Percentiles rank a stretch among this genome's conserved stretches.
These are phyloP conservation scores for Lactuca sativa DNA, from an alignment of 129 eudicot genomes.

Conservation along the genomic window DNA sequence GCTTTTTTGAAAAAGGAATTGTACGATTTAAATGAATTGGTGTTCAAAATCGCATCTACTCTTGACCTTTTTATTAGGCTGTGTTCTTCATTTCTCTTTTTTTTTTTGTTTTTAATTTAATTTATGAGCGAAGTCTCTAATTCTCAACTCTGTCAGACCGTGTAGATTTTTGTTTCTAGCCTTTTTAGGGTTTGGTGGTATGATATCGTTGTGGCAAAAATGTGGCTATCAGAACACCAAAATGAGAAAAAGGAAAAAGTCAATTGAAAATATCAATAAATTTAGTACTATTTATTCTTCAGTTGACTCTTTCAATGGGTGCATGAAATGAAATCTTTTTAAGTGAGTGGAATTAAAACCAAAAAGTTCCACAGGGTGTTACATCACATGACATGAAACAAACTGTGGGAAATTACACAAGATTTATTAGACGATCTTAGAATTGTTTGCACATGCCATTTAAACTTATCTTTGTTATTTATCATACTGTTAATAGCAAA, in stretches of 20 bases:
- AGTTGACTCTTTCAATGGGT: conserved; percentile 2
- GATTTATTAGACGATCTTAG: background rate
- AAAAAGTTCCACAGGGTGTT: background rate
- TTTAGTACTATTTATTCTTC: background rate
- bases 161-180: conserved; percentile 5
- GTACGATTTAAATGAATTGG: conserved; percentile 18
- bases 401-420: background rate
- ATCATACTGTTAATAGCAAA: background rate
- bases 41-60: conserved; percentile 5
- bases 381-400: background rate
- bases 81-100: conserved; percentile 6
- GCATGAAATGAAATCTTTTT: background rate
- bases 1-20: background rate
- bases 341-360: conserved; percentile 14
- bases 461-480: background rate
- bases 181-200: conserved; percentile 24
- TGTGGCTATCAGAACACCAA: conserved; percentile 9
- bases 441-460: conserved; percentile 3
- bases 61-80: background rate
- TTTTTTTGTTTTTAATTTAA: background rate
- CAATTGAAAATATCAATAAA: background rate
- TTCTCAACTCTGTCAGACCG: conserved; percentile 12
- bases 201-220: conserved; percentile 3
- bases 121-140: conserved; percentile 12
- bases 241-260: background rate